These are phyloP conservation scores for Marasmius fiardii DNA, from an alignment of 1,284 basidiomycete species.

Conservation along the genomic window DNA sequence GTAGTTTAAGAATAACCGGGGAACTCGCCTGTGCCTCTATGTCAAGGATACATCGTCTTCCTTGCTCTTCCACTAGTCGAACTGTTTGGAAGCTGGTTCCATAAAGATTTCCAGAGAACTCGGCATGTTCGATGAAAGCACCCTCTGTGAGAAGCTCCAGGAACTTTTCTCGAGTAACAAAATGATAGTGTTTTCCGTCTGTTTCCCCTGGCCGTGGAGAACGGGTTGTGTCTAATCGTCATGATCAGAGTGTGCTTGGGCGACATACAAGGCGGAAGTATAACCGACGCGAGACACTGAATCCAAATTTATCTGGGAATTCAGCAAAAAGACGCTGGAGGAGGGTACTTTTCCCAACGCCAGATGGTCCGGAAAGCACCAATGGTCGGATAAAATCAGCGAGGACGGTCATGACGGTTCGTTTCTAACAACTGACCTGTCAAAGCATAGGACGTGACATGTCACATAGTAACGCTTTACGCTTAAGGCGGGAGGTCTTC, in stretches of 20 bases:
- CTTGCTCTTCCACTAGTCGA: conserved; percentile 51
- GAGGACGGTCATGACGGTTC: conserved; percentile 9
- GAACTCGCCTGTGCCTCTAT: conserved; percentile 88
- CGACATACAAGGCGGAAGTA: conserved; percentile 10
- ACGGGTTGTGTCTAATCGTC: conserved; percentile 83
- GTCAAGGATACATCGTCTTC: conserved; percentile 87
- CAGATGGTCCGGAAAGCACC: conserved; percentile 55
- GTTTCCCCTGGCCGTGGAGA: conserved; percentile 80
- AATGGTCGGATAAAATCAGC: conserved; percentile 41
- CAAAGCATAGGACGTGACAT: not conserved
- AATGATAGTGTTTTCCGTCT: conserved; percentile 80
- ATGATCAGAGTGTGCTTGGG: conserved; percentile 15
- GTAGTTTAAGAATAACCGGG: conserved; percentile 8
- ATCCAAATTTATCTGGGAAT: conserved; percentile 86
- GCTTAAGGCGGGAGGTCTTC: not conserved
- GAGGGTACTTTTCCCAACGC: conserved; percentile 94
- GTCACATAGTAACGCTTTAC: not conserved
- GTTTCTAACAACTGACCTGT: not conserved
- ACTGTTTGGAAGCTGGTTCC: conserved; percentile 83
- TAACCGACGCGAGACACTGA: conserved; percentile 86
- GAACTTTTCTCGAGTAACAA: conserved; percentile 62
- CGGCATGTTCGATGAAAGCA: conserved; percentile 76
- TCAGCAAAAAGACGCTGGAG: conserved; percentile 83
- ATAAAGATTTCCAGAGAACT: conserved; percentile 92
- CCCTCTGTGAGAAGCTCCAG: conserved; percentile 55